Percentiles rank a stretch among this genome's conserved stretches.
Conservation (phyloP, 1,284 basidiomycete species). For the Cutaneotrichosporon sp. region DNA sequence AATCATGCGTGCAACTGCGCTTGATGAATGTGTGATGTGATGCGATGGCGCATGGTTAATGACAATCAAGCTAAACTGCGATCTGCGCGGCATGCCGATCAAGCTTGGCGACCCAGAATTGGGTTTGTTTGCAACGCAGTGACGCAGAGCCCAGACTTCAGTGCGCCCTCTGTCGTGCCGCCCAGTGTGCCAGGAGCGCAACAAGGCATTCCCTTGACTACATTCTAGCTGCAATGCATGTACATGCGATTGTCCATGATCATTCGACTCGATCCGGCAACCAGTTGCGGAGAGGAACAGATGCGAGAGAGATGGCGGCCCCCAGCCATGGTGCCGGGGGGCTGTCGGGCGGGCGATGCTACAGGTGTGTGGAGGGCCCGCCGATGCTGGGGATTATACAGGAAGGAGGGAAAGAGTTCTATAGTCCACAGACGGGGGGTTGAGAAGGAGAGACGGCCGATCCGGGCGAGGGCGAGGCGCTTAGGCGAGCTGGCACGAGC, state of each 20-base stretch:
- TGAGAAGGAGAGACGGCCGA: not conserved
- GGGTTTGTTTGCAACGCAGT: not conserved
- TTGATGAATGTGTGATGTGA: no score
- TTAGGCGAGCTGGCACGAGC: constrained; percentile 61
- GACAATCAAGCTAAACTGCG: no score
- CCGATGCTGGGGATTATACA: constrained; percentile 12
- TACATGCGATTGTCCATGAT: constrained; percentile 7
- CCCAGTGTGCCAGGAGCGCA: no score
- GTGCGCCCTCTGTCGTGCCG: no score
- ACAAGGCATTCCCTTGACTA: no score
- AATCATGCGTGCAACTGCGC: no score
- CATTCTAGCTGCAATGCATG: not conserved
- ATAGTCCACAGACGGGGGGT: constrained; percentile 3
- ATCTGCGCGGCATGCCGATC: no score
- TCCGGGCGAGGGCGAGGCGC: not conserved
- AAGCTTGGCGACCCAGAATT: not conserved
- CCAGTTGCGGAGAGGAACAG: not conserved
- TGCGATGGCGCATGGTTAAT: no score
- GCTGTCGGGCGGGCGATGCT: not conserved
- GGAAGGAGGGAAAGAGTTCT: constrained; percentile 2
- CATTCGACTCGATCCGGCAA: constrained; percentile 7
- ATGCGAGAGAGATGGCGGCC: constrained; percentile 1
- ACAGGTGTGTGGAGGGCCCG: not conserved
- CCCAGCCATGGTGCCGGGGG: not conserved
- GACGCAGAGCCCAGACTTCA: no score